Evolutionary conservation across 2,329 filamentous ascomycete genomes (phyloP).

Genomic region (Cladosporium velox): DNA sequence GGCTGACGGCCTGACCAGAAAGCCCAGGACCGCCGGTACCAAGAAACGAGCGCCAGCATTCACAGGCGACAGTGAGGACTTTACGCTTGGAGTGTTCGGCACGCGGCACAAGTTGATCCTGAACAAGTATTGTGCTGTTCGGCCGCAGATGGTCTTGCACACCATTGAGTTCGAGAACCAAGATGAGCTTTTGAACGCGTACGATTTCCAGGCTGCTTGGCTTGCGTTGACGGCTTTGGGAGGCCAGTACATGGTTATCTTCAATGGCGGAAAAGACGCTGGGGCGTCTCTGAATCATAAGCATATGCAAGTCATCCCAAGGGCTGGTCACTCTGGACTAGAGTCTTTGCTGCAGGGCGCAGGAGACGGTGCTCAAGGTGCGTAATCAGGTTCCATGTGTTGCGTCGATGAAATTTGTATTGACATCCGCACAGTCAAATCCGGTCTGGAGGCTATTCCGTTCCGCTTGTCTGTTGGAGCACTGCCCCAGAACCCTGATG

Average conservation of each 20-base stretch:
- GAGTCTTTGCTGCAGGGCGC: constrained; percentile 25
- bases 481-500: constrained; percentile 19
- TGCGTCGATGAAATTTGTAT: background rate
- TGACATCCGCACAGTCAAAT: background rate
- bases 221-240: constrained; percentile 36
- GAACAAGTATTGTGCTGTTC: constrained; percentile 42
- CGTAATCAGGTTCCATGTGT: background rate
- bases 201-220: constrained; percentile 43
- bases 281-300: constrained; percentile 50
- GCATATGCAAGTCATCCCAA: constrained; percentile 47
- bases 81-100: constrained; percentile 35
- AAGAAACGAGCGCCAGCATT: constrained; percentile 23
- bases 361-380: constrained; percentile 21
- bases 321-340: constrained; percentile 32
- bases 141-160: constrained; percentile 43
- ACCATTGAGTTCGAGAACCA: constrained; percentile 44
- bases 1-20: constrained; percentile 20
- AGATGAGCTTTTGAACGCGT: constrained; percentile 40
- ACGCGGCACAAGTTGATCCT: constrained; percentile 39
- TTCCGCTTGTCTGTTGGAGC: background rate
- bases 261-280: constrained; percentile 49
- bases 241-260: constrained; percentile 43
- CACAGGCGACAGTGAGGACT: constrained; percentile 26
- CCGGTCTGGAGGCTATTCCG: background rate
- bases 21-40: constrained; percentile 5